phyloP scores from a whole-genome alignment of 2,329 filamentous ascomycete species.

The Alternaria ventricosa region DNA sequence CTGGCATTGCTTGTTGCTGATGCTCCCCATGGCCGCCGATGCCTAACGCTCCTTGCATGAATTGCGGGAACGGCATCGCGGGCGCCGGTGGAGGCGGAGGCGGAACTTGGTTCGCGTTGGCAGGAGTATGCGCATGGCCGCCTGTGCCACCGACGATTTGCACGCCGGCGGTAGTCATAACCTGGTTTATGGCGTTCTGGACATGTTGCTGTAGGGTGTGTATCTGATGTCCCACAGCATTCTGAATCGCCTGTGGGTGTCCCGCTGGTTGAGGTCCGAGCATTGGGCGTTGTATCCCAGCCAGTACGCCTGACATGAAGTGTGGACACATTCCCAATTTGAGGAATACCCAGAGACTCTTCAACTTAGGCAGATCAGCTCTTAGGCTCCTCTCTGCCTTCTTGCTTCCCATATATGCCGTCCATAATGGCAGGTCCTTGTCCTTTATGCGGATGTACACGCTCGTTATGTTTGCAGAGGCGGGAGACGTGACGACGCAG shows the following conservation, averaged over 20 bases:
- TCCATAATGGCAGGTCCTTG: conserved; percentile 47
- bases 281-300: neutral
- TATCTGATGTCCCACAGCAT: conserved; percentile 35
- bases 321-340: conserved; percentile 27
- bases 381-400: conserved; percentile 38
- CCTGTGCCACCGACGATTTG: conserved; percentile 1
- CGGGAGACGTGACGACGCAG: conserved; percentile 41
- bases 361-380: conserved; percentile 44
- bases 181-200: conserved; percentile 25
- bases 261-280: conserved; percentile 3
- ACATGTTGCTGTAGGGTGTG: conserved; percentile 35
- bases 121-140: conserved; percentile 2
- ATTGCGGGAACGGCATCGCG: conserved; percentile 29
- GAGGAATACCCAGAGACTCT: conserved; percentile 46
- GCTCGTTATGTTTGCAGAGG: conserved; percentile 33
- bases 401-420: conserved; percentile 43
- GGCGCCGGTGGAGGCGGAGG: conserved; percentile 28
- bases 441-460: conserved; percentile 47
- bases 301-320: conserved; percentile 16
- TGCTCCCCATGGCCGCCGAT: conserved; percentile 3
- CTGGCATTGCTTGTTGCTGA: neutral
- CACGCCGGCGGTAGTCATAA: conserved; percentile 17
- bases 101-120: conserved; percentile 10
- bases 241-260: conserved; percentile 32
- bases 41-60: conserved; percentile 19